phyloP scores from a whole-genome alignment of 2,329 filamentous ascomycete species.

The Trichoderma harzianum region DNA sequence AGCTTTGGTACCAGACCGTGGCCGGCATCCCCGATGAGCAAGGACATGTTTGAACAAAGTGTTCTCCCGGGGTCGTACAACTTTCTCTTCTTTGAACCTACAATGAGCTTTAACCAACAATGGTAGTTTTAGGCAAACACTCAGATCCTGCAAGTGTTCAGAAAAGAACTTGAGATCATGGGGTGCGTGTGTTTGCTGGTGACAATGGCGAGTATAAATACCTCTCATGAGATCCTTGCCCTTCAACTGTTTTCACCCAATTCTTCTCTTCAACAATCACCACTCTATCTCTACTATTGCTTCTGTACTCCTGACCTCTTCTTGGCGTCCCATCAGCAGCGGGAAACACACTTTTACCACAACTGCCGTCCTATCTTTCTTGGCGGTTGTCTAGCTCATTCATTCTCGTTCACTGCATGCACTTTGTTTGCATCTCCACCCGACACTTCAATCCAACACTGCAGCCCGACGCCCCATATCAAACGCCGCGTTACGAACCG shows the following conservation, averaged over 20 bases:
- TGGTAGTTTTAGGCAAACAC: neutral
- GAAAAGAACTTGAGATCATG: too few species aligned
- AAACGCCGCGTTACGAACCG: too few species aligned
- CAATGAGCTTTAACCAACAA: neutral
- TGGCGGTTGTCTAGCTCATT: too few species aligned
- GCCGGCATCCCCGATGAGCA: too few species aligned
- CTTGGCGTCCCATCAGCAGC: neutral
- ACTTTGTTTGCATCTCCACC: too few species aligned
- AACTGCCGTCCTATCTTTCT: neutral
- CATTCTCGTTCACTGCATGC: neutral
- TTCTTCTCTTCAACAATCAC: neutral
- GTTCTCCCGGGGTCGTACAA: too few species aligned
- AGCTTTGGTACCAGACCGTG: too few species aligned
- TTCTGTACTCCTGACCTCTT: neutral
- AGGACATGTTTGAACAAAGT: too few species aligned
- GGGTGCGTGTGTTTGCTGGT: too few species aligned
- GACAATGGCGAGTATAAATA: neutral
- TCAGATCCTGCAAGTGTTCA: neutral
- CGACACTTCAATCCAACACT: too few species aligned
- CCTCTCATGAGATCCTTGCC: neutral
- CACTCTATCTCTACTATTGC: neutral
- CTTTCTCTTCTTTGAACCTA: neutral
- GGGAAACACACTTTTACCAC: fast-evolving
- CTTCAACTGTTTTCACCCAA: neutral
- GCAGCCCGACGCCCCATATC: too few species aligned